Evolutionary conservation across 2,329 filamentous ascomycete genomes (phyloP).

Genomic region (Talaromyces sp.): DNA sequence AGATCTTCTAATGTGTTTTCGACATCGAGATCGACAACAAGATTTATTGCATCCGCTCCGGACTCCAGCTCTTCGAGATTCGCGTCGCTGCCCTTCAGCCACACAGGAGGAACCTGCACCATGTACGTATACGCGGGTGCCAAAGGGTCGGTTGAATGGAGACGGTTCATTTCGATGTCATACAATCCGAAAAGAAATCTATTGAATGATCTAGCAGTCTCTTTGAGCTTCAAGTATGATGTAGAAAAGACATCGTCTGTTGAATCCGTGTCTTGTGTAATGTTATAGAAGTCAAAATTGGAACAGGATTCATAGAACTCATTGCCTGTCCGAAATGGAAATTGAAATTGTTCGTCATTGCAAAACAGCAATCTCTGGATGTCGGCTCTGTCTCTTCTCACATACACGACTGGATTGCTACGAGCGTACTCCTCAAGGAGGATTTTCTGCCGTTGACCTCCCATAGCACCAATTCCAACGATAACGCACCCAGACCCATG

Average conservation of each 20-base stretch:
- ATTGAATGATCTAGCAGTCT: not conserved
- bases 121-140: not conserved
- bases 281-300: slow-evolving; percentile 27
- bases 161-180: not conserved
- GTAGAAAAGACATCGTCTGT: not conserved
- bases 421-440: slow-evolving; percentile 60
- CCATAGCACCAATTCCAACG: slow-evolving; percentile 64
- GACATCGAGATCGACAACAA: not conserved
- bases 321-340: slow-evolving; percentile 23
- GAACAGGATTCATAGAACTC: slow-evolving; percentile 37
- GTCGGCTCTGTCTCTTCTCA: slow-evolving; percentile 54
- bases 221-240: slow-evolving; percentile 1
- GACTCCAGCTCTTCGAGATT: slow-evolving; percentile 1
- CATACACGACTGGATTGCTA: slow-evolving; percentile 65
- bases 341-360: slow-evolving; percentile 24
- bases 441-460: slow-evolving; percentile 58
- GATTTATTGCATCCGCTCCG: slow-evolving; percentile 7
- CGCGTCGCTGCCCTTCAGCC: not conserved
- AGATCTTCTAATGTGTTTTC: not conserved
- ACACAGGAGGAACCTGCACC: not conserved
- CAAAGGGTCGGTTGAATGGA: not conserved
- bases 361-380: slow-evolving; percentile 26
- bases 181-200: slow-evolving; percentile 7
- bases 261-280: not conserved
- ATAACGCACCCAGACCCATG: slow-evolving; percentile 61